Evolutionary conservation across 1,139 yeast species (phyloP).

Genomic region (Sugiyamaella neomexicana): DNA sequence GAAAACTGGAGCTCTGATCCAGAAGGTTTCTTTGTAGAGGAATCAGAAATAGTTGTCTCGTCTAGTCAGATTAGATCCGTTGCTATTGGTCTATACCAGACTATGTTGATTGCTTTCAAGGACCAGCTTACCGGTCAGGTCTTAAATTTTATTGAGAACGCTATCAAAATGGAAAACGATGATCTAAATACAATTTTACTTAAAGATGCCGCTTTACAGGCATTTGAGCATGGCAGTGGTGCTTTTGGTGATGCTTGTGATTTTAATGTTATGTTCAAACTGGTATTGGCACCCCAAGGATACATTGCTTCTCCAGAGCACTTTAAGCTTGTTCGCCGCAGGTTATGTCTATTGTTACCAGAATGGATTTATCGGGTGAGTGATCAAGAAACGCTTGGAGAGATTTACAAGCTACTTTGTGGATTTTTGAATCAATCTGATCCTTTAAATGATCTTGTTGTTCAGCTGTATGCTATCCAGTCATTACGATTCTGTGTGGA

Average conservation of each 20-base stretch:
- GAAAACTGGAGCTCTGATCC: constrained; percentile 84
- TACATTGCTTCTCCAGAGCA: constrained; percentile 39
- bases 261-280: constrained; percentile 59
- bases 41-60: constrained; percentile 71
- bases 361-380: constrained; percentile 69
- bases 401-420: constrained; percentile 57
- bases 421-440: constrained; percentile 40
- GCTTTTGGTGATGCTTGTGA: constrained; percentile 64
- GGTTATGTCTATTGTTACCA: constrained; percentile 70
- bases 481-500: constrained; percentile 68
- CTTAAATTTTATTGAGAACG: constrained; percentile 60
- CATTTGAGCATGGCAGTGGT: constrained; percentile 73
- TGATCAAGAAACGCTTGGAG: constrained; percentile 53
- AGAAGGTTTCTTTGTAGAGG: constrained; percentile 90
- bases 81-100: constrained; percentile 82
- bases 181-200: constrained; percentile 51
- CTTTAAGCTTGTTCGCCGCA: constrained; percentile 65
- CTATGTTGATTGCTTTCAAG: constrained; percentile 64
- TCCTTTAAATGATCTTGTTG: constrained; percentile 66
- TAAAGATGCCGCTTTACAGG: constrained; percentile 79
- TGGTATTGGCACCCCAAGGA: constrained; percentile 69
- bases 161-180: constrained; percentile 42
- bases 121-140: constrained; percentile 62
- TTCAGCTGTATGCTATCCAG: constrained; percentile 71
- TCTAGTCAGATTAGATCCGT: constrained; percentile 86